Base-by-base conservation (phyloP, 1,139 yeast genomes). In the Torulaspora pretoriensis region DNA sequence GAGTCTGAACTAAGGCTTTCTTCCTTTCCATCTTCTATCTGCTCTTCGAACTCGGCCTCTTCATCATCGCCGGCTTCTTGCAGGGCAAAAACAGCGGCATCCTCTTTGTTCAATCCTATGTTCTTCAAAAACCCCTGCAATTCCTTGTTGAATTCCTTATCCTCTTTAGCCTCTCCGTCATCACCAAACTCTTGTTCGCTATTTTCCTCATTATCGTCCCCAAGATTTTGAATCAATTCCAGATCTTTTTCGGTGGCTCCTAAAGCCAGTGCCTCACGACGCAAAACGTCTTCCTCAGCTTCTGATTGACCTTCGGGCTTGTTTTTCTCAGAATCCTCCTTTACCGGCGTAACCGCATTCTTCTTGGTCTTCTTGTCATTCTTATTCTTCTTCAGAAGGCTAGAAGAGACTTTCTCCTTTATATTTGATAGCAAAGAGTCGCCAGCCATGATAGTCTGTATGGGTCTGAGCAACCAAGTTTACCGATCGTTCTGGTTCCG, bases 181-280 rank as follows among this genome's bases (percentile, higher is more conserved):
- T 53, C 69, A 17, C 61, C 72, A 51, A 81, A 80, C 54, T 81
- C 88, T 52, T 77, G 78, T 57, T 81, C 88, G 59, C 84, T 79
- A 17, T 69, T 6, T 19, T 29, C 78, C 32, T 78, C 84, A n/a
- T 74, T 80, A 40, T 78, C 73, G 65, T 74, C 71, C 65, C 70
- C 70, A 8, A 85, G 57, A 10, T 72, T 82, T 36, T 71, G 69
- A 19, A 83, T 55, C 43, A 83, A 66, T 40, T 72, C 72, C 37
- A 83, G 61, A 59, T 83, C 92, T 25, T 76, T 85, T 54, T 81
- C 89, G 12, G 83, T 72, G 4, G 90, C 92, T 31, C 92, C 92
- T 35, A 83, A 65, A 13, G 79, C 79, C 23, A 83, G 63, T 1
- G 92, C 94, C 68, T 83, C 92, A 52, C 79, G 76, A 53, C 84